Percentiles rank a stretch among this genome's conserved stretches.
Conservation (phyloP, 345 rosid genomes). For the Pistacia vera region DNA sequence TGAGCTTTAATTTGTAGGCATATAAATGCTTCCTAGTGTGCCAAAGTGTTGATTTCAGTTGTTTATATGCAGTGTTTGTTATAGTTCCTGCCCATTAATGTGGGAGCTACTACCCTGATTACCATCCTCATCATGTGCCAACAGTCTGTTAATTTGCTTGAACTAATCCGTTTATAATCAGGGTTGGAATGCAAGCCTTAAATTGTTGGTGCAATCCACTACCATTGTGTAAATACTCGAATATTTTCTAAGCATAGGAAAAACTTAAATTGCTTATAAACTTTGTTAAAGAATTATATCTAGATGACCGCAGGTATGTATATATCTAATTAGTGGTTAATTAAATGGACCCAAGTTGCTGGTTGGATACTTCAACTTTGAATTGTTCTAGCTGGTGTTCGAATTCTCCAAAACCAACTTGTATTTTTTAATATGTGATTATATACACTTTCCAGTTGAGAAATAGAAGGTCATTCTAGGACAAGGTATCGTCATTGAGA, state of each 20-base stretch:
- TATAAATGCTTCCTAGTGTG: no score
- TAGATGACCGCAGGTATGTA: neutral
- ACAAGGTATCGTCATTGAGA: constrained; percentile 3
- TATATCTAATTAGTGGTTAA: neutral
- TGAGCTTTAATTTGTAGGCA: no score
- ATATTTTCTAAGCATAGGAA: neutral
- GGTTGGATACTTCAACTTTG: neutral
- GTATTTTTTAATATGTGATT: neutral
- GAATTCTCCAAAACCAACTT: neutral
- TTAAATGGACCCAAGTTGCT: neutral
- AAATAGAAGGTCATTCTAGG: neutral
- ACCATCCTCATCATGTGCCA: no score
- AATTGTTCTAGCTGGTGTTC: neutral
- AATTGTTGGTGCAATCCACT: no score
- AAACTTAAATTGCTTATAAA: neutral
- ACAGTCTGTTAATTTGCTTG: no score
- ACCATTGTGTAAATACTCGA: neutral
- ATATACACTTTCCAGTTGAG: neutral
- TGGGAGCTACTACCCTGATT: no score
- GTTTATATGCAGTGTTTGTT: no score
- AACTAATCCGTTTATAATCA: no score
- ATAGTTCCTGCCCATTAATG: no score
- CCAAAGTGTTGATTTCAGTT: no score
- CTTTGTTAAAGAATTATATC: neutral
- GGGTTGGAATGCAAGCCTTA: no score